phyloP scores from a whole-genome alignment of 2,329 filamentous ascomycete species.

The Trichoderma atrobrunneum region DNA sequence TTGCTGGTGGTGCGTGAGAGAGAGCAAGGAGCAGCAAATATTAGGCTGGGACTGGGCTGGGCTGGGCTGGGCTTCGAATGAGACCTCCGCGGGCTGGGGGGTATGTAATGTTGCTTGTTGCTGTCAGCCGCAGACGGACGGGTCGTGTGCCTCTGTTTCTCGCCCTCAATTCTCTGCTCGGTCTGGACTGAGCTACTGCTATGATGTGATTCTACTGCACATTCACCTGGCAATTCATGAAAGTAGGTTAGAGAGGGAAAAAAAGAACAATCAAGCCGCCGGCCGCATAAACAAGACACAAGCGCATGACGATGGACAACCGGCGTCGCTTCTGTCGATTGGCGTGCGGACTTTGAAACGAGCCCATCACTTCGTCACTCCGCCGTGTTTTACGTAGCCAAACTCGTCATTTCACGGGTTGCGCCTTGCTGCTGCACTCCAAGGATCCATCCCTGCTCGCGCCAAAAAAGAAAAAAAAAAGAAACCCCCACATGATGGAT shows the following conservation, averaged over 20 bases:
- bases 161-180: background rate
- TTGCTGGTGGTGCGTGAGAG: conserved; percentile 4
- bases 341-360: conserved; percentile 18
- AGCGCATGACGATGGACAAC: background rate
- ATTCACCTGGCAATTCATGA: background rate
- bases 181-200: background rate
- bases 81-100: conserved; percentile 10
- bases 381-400: conserved; percentile 18
- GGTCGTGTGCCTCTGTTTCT: conserved; percentile 1
- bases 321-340: background rate
- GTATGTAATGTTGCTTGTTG: background rate
- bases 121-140: conserved; percentile 8
- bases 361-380: conserved; percentile 16
- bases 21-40: conserved; percentile 3
- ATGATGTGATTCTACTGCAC: background rate
- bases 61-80: background rate
- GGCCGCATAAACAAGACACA: background rate
- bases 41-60: background rate
- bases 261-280: background rate
- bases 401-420: conserved; percentile 18
- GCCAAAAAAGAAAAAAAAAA: conserved; percentile 9
- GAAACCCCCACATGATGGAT: conserved; percentile 20
- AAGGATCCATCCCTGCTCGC: conserved; percentile 8
- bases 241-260: background rate
- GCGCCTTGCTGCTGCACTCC: conserved; percentile 15